Evolutionary conservation across 2,329 filamentous ascomycete genomes (phyloP), one percentile per base, ranked within the genome.

Genomic region (Fragosphaeria purpurea): DNA sequence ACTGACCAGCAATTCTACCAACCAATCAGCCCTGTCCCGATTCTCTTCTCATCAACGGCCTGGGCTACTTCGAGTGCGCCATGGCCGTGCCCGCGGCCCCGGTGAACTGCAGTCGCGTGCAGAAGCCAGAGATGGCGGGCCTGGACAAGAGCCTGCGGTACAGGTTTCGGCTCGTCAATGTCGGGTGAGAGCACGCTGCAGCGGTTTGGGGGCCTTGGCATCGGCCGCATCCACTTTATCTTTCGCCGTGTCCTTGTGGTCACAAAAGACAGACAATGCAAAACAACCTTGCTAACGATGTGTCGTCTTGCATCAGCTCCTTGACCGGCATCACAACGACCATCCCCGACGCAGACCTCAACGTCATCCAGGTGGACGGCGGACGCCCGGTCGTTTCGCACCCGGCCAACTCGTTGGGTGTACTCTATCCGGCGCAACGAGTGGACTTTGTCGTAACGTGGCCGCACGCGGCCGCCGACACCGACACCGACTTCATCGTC

Each of bases 11-110:
- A 22, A 22, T 22, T 22, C 22, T 22, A 22, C 22, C 22, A 22
- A 22, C 22, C 22, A 47, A 56, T 13, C 54, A 57, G 69, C 73
- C 72, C 4, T 68, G 70, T 7, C 73, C 73, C 2, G 70, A 74
- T 48, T 73, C 70, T 0, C 53, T 76, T 2, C 54, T 76, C 1
- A 57, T 76, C 33, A 75, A 76, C 54, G 73, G 72, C 22, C 57
- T 56, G 5, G 73, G 73, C 2, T 53, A 55, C 6, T 76, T 72
- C 50, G 59, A 69, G 30, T 76, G 73, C 55, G 65, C 65, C 1
- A 69, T 67, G 65, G 69, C 70, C 12, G 64, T 71, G 1, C 67
- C 69, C 47, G 68, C 69, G 13, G 60, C 66, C 5, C 71, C 71
- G 4, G 56, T 75, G 4, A 65, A 76, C 50, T 76, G 73, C 54